Percentiles rank a stretch among this genome's conserved stretches.
phyloP scores from a whole-genome alignment of 495 filamentous ascomycete species.

The Hypoxylon lenormandii region DNA sequence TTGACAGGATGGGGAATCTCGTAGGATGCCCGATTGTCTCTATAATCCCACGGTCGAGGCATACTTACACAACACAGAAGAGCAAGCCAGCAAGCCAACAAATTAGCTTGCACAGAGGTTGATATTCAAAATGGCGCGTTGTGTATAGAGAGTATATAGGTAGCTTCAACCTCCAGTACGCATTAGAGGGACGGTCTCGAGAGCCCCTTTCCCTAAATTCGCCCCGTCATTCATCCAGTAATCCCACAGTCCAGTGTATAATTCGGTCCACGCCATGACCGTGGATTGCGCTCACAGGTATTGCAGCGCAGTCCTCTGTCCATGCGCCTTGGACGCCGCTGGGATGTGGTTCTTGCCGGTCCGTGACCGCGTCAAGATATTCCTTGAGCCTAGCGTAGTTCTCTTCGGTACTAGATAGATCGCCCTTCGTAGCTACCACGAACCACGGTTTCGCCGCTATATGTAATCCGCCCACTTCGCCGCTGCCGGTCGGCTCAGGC shows the following conservation, averaged over 20 bases:
- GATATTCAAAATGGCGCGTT: neutral
- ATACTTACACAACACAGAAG: neutral
- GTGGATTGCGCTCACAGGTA: conserved; percentile 89
- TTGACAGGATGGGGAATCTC: too few relatives aligned
- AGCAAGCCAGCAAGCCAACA: neutral
- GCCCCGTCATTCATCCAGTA: conserved; percentile 66
- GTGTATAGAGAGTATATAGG: conserved; percentile 26
- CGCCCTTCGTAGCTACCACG: conserved; percentile 94
- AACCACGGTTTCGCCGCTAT: conserved; percentile 95
- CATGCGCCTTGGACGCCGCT: conserved; percentile 74
- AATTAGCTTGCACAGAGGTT: conserved; percentile 3
- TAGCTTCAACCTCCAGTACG: too few relatives aligned
- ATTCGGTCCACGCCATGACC: conserved; percentile 84
- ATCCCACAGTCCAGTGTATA: conserved; percentile 77
- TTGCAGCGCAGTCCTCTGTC: conserved; percentile 71
- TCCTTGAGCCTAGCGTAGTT: conserved; percentile 76
- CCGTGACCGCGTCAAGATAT: conserved; percentile 73
- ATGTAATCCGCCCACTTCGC: conserved; percentile 61
- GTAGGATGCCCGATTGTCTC: neutral
- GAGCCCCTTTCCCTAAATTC: neutral
- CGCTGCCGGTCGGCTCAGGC: conserved; percentile 40
- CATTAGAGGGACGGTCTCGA: conserved; percentile 10
- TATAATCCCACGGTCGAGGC: neutral
- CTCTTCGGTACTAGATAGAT: conserved; percentile 79
- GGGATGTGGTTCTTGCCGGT: conserved; percentile 73